Percentiles rank a stretch among this genome's conserved stretches.
phyloP scores from a whole-genome alignment of 495 filamentous ascomycete species.

The Penicillium odoratum region DNA sequence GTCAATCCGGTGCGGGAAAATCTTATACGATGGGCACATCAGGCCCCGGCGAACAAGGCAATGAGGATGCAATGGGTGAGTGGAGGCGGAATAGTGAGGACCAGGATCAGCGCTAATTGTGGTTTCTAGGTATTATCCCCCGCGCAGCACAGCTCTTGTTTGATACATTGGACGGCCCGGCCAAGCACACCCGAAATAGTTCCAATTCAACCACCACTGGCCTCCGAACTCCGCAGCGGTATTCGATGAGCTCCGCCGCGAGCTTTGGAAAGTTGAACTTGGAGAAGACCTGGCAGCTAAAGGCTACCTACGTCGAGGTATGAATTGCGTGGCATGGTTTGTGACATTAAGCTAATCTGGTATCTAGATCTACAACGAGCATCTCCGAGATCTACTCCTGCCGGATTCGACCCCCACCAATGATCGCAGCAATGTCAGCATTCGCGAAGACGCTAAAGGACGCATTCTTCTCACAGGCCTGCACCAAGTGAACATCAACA shows the following conservation, averaged over 20 bases:
- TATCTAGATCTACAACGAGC: conserved; percentile 89
- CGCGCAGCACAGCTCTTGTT: conserved; percentile 87
- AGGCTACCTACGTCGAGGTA: conserved; percentile 88
- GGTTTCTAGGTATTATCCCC: conserved; percentile 76
- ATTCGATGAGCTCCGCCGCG: conserved; percentile 64
- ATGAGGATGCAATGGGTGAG: conserved; percentile 75
- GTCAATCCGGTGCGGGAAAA: conserved; percentile 99
- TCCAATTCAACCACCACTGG: conserved; percentile 75
- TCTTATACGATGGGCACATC: conserved; percentile 99
- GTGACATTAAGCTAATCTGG: too few relatives aligned
- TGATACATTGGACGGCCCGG: conserved; percentile 69
- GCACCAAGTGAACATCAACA: conserved; percentile 86
- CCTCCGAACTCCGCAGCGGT: conserved; percentile 76
- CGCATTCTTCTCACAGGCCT: conserved; percentile 92
- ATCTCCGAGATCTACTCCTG: conserved; percentile 85
- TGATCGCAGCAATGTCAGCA: conserved; percentile 76
- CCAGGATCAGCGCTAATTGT: conserved; percentile 11
- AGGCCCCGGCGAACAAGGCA: conserved; percentile 77
- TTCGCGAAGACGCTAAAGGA: conserved; percentile 92
- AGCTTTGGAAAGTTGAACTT: conserved; percentile 48
- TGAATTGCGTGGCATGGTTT: too few relatives aligned
- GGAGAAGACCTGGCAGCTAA: conserved; percentile 90
- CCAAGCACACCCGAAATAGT: conserved; percentile 49
- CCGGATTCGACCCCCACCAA: conserved; percentile 66
- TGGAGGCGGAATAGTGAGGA: conserved; percentile 4